Conservation (phyloP, 805 yeast species). For the Lachancea sp. region DNA sequence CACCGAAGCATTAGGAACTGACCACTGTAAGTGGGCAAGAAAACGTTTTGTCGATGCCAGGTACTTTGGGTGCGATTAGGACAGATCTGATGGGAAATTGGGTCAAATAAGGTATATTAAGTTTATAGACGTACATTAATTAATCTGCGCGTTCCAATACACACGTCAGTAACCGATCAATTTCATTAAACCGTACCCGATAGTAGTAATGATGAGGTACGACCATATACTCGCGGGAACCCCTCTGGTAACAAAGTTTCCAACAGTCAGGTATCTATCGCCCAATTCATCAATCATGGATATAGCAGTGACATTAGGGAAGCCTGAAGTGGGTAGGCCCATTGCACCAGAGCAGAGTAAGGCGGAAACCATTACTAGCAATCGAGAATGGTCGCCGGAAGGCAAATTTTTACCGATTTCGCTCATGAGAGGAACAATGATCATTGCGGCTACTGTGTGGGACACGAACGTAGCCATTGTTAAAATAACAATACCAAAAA, state of each 20-base stretch:
- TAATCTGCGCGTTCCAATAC: background rate
- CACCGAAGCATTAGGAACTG: conserved; percentile 41
- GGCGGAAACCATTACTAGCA: conserved; percentile 61
- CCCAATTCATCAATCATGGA: conserved; percentile 92
- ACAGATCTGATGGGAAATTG: background rate
- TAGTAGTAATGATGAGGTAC: conserved; percentile 62
- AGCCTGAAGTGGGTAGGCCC: conserved; percentile 97
- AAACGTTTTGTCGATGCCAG: conserved; percentile 65
- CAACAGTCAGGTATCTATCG: conserved; percentile 79
- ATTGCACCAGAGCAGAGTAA: conserved; percentile 86
- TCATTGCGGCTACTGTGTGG: conserved; percentile 95
- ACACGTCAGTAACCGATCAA: conserved; percentile 41
- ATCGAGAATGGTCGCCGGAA: conserved; percentile 73
- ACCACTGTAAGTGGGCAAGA: conserved; percentile 48
- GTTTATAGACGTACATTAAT: conserved; percentile 2
- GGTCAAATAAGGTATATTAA: conserved; percentile 5
- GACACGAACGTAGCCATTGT: conserved; percentile 91
- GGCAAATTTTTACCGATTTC: conserved; percentile 77
- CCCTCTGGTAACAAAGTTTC: conserved; percentile 82
- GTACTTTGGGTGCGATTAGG: conserved; percentile 55
- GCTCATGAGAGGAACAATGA: conserved; percentile 81
- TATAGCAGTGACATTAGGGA: conserved; percentile 96
- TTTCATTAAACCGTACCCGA: conserved; percentile 74
- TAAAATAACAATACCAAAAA: conserved; percentile 77
- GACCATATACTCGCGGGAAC: conserved; percentile 79